Evolutionary conservation across 345 rosid genomes (phyloP).

Genomic region (Lumnitzera littorea): DNA sequence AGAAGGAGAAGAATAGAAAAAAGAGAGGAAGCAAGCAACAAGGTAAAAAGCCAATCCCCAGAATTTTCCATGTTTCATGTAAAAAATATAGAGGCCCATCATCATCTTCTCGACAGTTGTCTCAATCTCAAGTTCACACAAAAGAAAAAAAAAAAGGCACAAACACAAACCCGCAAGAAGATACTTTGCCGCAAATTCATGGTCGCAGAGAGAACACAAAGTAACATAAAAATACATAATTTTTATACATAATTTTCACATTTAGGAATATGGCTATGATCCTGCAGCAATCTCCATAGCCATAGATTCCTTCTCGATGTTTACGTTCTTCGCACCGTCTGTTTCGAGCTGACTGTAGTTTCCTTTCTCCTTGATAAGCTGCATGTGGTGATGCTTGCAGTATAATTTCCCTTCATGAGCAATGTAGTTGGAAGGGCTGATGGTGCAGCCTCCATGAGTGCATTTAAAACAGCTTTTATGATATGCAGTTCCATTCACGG

Average conservation of each 20-base stretch:
- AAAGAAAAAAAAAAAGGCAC: too few species aligned
- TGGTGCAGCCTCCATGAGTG: conserved; percentile 50
- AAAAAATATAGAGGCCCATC: too few species aligned
- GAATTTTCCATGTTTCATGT: too few species aligned
- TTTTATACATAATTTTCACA: too few species aligned
- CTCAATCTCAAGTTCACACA: too few species aligned
- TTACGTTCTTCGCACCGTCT: conserved; percentile 11
- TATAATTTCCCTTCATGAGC: conserved; percentile 59
- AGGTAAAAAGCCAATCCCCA: too few species aligned
- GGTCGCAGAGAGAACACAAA: neutral
- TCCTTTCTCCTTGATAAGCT: conserved; percentile 59
- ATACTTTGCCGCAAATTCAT: too few species aligned
- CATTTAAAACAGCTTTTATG: conserved; percentile 63
- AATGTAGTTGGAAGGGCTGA: conserved; percentile 58
- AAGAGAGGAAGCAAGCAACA: too few species aligned
- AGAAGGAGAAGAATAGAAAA: too few species aligned
- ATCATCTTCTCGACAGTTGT: too few species aligned
- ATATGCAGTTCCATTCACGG: conserved; percentile 46
- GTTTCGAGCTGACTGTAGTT: conserved; percentile 59
- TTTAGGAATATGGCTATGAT: neutral
- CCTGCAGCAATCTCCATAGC: conserved; percentile 25
- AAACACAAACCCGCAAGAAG: too few species aligned
- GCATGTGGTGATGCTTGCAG: conserved; percentile 68
- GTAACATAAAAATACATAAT: neutral
- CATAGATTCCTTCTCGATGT: conserved; percentile 3